A percentile compares a stretch with the other conserved stretches of the same genome.
phyloP scores from a whole-genome alignment of 306 rosid genomes.

The Pyrus bretschneideri region DNA sequence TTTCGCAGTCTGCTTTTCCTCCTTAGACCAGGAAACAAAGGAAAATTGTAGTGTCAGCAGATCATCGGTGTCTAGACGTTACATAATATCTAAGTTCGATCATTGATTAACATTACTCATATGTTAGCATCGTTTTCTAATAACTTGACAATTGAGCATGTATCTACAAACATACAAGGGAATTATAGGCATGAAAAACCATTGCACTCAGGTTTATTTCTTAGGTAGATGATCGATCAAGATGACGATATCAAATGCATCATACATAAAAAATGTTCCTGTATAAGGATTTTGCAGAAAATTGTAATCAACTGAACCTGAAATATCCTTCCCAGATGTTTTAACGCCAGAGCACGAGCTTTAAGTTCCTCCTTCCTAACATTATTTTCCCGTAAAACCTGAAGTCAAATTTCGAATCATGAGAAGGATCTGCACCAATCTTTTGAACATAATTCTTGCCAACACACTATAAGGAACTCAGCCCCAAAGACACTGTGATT shows the following conservation, averaged over 20 bases:
- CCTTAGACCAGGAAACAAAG: slow-evolving; percentile 12
- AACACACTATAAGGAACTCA: background rate
- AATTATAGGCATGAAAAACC: background rate
- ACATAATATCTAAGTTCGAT: too few species aligned
- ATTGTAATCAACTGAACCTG: slow-evolving; percentile 32
- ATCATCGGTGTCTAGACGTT: background rate
- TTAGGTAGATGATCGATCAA: background rate
- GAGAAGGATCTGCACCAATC: background rate
- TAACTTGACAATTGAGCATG: background rate
- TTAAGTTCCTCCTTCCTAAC: slow-evolving; percentile 72
- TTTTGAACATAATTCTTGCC: background rate
- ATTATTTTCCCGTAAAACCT: slow-evolving; percentile 74
- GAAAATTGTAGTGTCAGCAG: background rate
- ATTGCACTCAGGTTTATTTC: background rate
- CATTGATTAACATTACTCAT: background rate
- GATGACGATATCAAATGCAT: background rate
- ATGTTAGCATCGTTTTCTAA: too few species aligned
- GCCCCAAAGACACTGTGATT: background rate
- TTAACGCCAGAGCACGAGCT: slow-evolving; percentile 76
- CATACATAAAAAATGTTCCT: background rate
- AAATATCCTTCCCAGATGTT: slow-evolving; percentile 74
- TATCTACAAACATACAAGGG: background rate
- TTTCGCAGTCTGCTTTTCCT: slow-evolving; percentile 49
- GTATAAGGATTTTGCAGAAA: background rate
- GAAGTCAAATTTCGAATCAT: slow-evolving; percentile 14